Percentiles rank a stretch among this genome's conserved stretches.
These are phyloP conservation scores for Sporothrix brunneoviolacea DNA, from an alignment of 2,329 filamentous ascomycete genomes.

Conservation along the genomic window DNA sequence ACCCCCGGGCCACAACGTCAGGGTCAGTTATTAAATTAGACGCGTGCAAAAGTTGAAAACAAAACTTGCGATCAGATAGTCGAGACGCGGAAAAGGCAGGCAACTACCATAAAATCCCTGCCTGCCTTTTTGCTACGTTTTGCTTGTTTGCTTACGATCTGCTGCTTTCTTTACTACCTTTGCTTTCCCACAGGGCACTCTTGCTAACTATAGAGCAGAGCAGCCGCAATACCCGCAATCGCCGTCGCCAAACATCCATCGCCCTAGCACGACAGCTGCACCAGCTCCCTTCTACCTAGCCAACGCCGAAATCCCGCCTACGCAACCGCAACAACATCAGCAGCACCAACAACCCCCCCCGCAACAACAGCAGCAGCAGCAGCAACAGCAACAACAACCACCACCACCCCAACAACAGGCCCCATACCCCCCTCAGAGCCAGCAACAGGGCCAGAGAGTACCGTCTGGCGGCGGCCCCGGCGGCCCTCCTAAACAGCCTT, in stretches of 20 bases:
- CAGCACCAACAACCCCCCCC: conserved; percentile 3
- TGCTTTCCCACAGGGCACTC: background rate
- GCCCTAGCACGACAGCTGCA: conserved; percentile 44
- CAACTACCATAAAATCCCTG: background rate
- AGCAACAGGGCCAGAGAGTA: conserved; percentile 37
- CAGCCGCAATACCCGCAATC: conserved; percentile 43
- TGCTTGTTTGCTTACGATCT: background rate
- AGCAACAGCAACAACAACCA: conserved; percentile 1
- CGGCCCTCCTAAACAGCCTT: conserved; percentile 31
- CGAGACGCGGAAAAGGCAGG: background rate
- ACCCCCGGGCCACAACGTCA: conserved; percentile 46
- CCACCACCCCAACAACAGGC: background rate
- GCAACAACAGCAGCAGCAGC: conserved; percentile 6
- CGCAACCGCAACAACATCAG: conserved; percentile 11
- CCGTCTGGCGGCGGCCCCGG: conserved; percentile 38
- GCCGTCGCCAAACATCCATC: conserved; percentile 49
- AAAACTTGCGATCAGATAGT: too few species aligned
- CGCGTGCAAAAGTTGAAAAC: background rate
- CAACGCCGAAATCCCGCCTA: conserved; percentile 46
- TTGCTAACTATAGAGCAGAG: conserved; percentile 20
- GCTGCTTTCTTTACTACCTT: background rate
- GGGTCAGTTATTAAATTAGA: conserved; percentile 17
- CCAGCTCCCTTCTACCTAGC: conserved; percentile 63
- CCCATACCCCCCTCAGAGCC: background rate
- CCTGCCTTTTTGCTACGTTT: background rate